Percentiles rank a stretch among this genome's conserved stretches.
These are phyloP conservation scores for Phylloporus scabripes DNA, from an alignment of 768 basidiomycete genomes.

Conservation along the genomic window DNA sequence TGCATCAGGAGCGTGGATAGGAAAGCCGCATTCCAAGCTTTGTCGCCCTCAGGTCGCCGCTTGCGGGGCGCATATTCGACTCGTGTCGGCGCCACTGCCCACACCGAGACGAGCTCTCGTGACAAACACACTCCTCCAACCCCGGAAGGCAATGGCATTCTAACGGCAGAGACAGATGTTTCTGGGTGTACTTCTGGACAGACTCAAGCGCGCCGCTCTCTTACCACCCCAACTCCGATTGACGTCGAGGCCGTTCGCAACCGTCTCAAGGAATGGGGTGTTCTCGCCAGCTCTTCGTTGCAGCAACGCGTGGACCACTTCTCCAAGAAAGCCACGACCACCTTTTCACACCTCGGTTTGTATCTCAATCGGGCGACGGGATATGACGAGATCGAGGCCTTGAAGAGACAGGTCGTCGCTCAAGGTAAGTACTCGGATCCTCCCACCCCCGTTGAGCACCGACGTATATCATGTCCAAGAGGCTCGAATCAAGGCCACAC, in stretches of 20 bases:
- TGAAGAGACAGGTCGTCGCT: slow-evolving; percentile 71
- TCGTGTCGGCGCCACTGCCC: slow-evolving; percentile 1
- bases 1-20: slow-evolving; percentile 6
- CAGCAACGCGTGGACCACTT: slow-evolving; percentile 55
- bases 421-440: slow-evolving; percentile 55
- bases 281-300: slow-evolving; percentile 27
- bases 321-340: slow-evolving; percentile 49
- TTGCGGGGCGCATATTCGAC: slow-evolving; percentile 6
- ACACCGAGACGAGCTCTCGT: not conserved
- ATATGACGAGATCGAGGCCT: slow-evolving; percentile 81
- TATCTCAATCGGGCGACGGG: slow-evolving; percentile 87
- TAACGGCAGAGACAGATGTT: slow-evolving; percentile 1
- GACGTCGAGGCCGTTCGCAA: slow-evolving; percentile 34
- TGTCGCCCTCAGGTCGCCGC: slow-evolving; percentile 11
- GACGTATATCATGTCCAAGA: slow-evolving; percentile 43
- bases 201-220: not conserved
- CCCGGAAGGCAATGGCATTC: slow-evolving; percentile 1
- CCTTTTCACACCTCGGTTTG: slow-evolving; percentile 68
- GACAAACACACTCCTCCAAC: slow-evolving; percentile 4
- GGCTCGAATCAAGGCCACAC: slow-evolving; percentile 59
- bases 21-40: slow-evolving; percentile 4
- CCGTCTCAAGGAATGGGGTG: slow-evolving; percentile 44
- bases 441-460: slow-evolving; percentile 6
- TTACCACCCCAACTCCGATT: slow-evolving; percentile 1
- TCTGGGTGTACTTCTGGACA: not conserved